These are phyloP conservation scores for Aureobasidium sp. DNA, from an alignment of 2,329 filamentous ascomycete genomes.

Conservation along the genomic window DNA sequence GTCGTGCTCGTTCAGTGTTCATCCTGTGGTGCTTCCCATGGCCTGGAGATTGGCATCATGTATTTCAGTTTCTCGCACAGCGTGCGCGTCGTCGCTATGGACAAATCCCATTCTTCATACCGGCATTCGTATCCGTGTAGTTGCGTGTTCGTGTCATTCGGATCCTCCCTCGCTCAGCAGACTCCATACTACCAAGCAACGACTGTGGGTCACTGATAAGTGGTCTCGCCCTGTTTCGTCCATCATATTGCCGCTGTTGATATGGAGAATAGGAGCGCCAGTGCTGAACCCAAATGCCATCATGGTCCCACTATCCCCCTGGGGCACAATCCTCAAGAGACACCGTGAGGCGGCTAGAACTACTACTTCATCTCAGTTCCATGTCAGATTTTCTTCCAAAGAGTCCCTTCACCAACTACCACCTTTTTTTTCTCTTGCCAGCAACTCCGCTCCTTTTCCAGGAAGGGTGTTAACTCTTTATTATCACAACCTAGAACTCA, in stretches of 20 bases:
- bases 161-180: conserved; percentile 3
- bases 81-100: neutral
- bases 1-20: neutral
- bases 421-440: neutral
- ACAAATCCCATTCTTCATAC: neutral
- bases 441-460: neutral
- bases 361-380: neutral
- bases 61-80: neutral
- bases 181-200: neutral
- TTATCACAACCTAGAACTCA: neutral
- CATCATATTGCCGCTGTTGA: neutral
- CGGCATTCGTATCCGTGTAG: neutral
- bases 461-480: neutral
- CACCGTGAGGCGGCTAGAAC: conserved; percentile 7
- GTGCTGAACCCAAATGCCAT: conserved; percentile 11
- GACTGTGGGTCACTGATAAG: conserved; percentile 10
- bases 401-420: neutral
- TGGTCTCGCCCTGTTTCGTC: neutral
- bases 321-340: conserved; percentile 12
- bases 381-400: neutral
- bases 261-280: conserved; percentile 1
- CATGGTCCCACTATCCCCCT: conserved; percentile 14
- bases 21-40: neutral
- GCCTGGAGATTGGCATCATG: neutral
- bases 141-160: neutral